Evolutionary conservation across 1,284 basidiomycete species (phyloP), one percentile per base, ranked within the genome.

Genomic region (Papiliotrema flavescens): DNA sequence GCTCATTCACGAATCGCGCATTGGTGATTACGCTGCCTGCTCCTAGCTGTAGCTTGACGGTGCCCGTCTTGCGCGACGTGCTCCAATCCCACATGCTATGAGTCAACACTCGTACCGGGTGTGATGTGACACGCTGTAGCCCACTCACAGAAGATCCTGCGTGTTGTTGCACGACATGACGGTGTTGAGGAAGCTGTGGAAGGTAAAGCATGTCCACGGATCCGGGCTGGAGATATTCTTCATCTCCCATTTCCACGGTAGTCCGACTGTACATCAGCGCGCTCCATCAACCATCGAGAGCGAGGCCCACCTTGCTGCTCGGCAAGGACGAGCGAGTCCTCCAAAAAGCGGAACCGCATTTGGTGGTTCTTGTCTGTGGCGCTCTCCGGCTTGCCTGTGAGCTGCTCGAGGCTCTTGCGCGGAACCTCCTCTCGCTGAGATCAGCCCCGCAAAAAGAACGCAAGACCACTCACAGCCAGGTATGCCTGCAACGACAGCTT

Each of bases 201-300:
- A 69, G 19, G 50, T 52, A 37, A 69, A 48, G 14, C 47, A 58
- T 2, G 62, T 55, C 67, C 67, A 68, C n/a, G 66, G 63, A 19
- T 69, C 66, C 7, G 69, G 62, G 5, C 52, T 52, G 19, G 44
- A 26, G 34, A 71, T 69, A 47, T 69, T 60, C 41, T 66, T 66
- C 55, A 71, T 63, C 2, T 34, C 24, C 67, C 67, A 71, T 44
- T 65, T 60, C 69, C 69, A 71, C 1, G 69, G 69, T 32, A 71
- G 47, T 4, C 67, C 69, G 6, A 65, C 69, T 66, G 40, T 2
- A 51, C 1, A 54, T 53, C 47, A 54, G 42, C 43, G 26, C 23
- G 13, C 28, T 34, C 23, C 11, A 26, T 26, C 26, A 14, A 44
- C 14, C n/a, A 6, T 4, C 9, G 3, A 14, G 26, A 17, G 15